Percentiles rank a stretch among this genome's conserved stretches.
Conservation (phyloP, 164 flowering plant species). For the Vitis rupestris region DNA sequence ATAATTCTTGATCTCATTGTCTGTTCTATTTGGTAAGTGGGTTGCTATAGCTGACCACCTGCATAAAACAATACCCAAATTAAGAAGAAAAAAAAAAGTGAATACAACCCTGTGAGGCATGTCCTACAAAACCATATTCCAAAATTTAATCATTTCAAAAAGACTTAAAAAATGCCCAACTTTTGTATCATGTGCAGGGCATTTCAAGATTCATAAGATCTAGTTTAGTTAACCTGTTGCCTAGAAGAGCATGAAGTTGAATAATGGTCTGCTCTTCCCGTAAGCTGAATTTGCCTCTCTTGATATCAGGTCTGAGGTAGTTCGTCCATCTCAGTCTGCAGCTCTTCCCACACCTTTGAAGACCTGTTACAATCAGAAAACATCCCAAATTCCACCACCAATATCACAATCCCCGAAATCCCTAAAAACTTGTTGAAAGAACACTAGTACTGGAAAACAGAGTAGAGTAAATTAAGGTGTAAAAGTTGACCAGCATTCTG, state of each 20-base stretch:
- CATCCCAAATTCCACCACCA: too few species aligned
- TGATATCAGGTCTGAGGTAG: constrained; percentile 24
- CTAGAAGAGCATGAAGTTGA: constrained; percentile 23
- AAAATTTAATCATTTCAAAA: too few species aligned
- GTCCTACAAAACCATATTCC: too few species aligned
- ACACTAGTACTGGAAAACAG: too few species aligned
- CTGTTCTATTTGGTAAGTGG: constrained; percentile 40
- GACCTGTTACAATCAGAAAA: neutral
- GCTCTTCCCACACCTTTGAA: constrained; percentile 27
- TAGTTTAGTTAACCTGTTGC: constrained; percentile 18
- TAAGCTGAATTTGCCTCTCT: constrained; percentile 21
- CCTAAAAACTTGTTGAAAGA: too few species aligned
- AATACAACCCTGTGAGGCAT: too few species aligned
- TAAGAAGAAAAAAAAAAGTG: too few species aligned
- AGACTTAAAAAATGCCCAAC: too few species aligned
- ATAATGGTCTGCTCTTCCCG: constrained; percentile 24
- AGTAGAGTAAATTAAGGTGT: too few species aligned
- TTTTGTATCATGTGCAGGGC: too few species aligned
- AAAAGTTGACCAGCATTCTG: constrained; percentile 7
- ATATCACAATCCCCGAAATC: too few species aligned
- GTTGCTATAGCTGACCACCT: constrained; percentile 21
- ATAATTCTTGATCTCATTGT: constrained; percentile 56
- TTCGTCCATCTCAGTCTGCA: constrained; percentile 26
- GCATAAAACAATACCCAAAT: neutral
- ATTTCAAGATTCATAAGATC: too few species aligned